Evolutionary conservation across 352 stramenopile genomes (phyloP), one percentile per base, ranked within the genome.

Genomic region (Phytophthora gonapodyides): DNA sequence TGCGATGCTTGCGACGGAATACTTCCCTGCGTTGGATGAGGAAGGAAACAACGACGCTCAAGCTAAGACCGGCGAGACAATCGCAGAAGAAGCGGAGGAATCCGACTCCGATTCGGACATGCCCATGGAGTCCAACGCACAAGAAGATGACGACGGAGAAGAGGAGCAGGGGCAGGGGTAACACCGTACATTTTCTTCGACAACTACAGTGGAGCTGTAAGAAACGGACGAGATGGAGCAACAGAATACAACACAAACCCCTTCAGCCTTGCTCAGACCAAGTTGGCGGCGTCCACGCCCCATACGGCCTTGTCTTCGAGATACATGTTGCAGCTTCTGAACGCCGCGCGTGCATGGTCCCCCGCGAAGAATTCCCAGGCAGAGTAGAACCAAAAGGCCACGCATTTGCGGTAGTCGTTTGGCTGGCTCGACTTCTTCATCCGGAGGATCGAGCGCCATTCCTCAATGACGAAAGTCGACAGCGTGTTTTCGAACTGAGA

Each of bases 331-430:
- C 81, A 90, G 67, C 80, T 90, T 40, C 85, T 74, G 70, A 94
- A 91, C 6, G 85, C 81, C 24, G 77, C 64, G 7, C 85, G 81
- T 19, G 85, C 85, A 57, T 91, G 65, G 37, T 94, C 83, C 3
- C 85, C 85, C 0, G 85, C 83, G 40, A 93, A 94, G 19, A 87
- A 84, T 50, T 94, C 85, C 85, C 85, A 94, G 8, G 79, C 83
- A 9, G 83, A 89, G 67, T 89, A 94, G 57, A 94, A 93, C 85
- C 85, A 94, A 65, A 94, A 94, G 17, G 85, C 85, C 40, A 94
- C 79, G 46, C 85, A 94, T 65, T 94, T 94, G 58, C 85, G 81
- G 64, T 94, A 94, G 59, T 94, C 85, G 57, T 94, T 94, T 5
- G 85, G 85, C 61, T 94, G 85, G 50, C 69, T 87, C 7, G 83